These are phyloP conservation scores for Tripidium arundinaceum DNA, from an alignment of 202 grass and related monocot genomes.

Conservation along the genomic window DNA sequence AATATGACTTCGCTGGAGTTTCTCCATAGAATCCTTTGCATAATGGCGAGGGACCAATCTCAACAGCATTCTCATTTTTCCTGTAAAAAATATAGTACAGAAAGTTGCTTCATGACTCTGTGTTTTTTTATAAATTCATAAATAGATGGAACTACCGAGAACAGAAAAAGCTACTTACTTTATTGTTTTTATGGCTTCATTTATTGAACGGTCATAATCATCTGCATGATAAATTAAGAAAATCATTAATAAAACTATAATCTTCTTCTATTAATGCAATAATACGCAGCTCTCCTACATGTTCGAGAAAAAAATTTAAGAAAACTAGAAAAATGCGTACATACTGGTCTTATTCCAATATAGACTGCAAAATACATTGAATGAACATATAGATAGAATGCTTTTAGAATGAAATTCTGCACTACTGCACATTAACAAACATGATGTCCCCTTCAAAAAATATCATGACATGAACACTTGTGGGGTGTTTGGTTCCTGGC, in stretches of 20 bases:
- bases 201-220: slow-evolving; percentile 97
- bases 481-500: no score
- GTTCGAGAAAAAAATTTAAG: slow-evolving; percentile 10
- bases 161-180: slow-evolving; percentile 62
- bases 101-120: slow-evolving; percentile 22
- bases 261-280: neutral
- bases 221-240: slow-evolving; percentile 55
- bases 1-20: slow-evolving; percentile 38
- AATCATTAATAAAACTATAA: neutral
- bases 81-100: slow-evolving; percentile 38
- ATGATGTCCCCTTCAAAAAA: neutral
- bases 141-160: neutral
- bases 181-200: slow-evolving; percentile 89
- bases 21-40: slow-evolving; percentile 46
- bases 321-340: slow-evolving; percentile 8
- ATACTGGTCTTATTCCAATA: slow-evolving; percentile 9
- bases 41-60: slow-evolving; percentile 47
- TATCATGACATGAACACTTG: neutral
- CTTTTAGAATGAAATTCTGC: neutral
- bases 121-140: neutral
- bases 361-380: neutral
- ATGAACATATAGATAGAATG: neutral
- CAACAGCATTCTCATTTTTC: slow-evolving; percentile 56
- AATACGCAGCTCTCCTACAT: neutral
- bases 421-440: slow-evolving; percentile 15